phyloP scores from a whole-genome alignment of 164 flowering plant species.

The Nymphaea thermarum region DNA sequence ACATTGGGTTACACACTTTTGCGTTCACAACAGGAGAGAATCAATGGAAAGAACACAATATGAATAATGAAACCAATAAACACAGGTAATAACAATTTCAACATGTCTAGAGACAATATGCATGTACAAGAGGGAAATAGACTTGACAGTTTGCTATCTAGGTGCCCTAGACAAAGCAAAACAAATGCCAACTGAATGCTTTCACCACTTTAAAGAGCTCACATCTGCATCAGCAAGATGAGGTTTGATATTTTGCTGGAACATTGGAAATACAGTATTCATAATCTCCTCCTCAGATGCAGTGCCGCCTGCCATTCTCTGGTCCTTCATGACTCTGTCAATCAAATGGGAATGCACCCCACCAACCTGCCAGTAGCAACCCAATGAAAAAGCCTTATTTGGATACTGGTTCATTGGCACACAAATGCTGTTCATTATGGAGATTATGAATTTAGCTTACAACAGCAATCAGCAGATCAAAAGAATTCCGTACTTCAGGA shows the following conservation, averaged over 20 bases:
- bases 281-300: constrained; percentile 90
- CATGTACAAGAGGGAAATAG: neutral
- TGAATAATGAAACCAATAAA: no score
- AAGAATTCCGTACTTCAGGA: constrained; percentile 76
- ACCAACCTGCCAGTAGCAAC: constrained; percentile 53
- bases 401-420: constrained; percentile 3
- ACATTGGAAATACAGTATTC: constrained; percentile 95
- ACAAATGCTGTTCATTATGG: neutral
- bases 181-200: neutral
- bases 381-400: no score
- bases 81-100: no score
- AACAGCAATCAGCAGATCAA: constrained; percentile 98
- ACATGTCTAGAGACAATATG: neutral
- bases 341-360: constrained; percentile 98
- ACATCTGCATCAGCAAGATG: constrained; percentile 99
- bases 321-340: constrained; percentile 96
- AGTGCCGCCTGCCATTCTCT: constrained; percentile 62
- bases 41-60: no score
- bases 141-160: neutral
- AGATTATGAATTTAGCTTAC: constrained; percentile 36
- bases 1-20: no score
- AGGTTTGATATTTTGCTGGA: constrained; percentile 94
- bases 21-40: no score
- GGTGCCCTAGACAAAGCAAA: neutral
- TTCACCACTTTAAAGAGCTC: constrained; percentile 22